Evolutionary conservation across 805 yeast genomes (phyloP).

Genomic region (Wickerhamomyces alni): DNA sequence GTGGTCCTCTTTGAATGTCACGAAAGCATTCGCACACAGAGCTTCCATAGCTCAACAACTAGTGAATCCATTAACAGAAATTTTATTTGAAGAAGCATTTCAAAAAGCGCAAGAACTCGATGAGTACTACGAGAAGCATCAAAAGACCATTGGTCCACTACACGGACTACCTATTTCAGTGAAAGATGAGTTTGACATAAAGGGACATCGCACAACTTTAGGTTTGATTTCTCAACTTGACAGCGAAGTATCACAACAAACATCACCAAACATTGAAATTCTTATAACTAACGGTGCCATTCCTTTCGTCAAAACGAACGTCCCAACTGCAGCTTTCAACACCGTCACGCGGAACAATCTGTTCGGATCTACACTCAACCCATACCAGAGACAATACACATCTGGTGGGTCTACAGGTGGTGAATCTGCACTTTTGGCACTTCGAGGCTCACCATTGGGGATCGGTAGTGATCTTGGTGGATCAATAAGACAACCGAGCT

Average conservation of each 20-base stretch:
- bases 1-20: constrained; percentile 35
- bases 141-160: constrained; percentile 50
- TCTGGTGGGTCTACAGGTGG: constrained; percentile 50
- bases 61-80: constrained; percentile 24
- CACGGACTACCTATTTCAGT: constrained; percentile 63
- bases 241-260: constrained; percentile 26
- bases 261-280: constrained; percentile 32
- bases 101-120: constrained; percentile 48
- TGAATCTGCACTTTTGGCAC: constrained; percentile 41
- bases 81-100: constrained; percentile 48
- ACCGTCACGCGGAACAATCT: constrained; percentile 36
- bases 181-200: constrained; percentile 35
- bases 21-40: constrained; percentile 48
- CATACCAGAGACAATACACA: constrained; percentile 32
- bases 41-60: constrained; percentile 49
- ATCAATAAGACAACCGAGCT: constrained; percentile 40
- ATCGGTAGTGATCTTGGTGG: constrained; percentile 52
- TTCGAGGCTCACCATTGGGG: constrained; percentile 35
- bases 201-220: constrained; percentile 39
- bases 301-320: constrained; percentile 44
- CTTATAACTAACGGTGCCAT: constrained; percentile 42
- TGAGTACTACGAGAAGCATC: constrained; percentile 35
- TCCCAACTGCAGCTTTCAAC: constrained; percentile 42
- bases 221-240: constrained; percentile 37
- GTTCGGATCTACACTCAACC: constrained; percentile 40